Conservation (phyloP, 1,284 basidiomycete species). For the Leccinum insolens region DNA sequence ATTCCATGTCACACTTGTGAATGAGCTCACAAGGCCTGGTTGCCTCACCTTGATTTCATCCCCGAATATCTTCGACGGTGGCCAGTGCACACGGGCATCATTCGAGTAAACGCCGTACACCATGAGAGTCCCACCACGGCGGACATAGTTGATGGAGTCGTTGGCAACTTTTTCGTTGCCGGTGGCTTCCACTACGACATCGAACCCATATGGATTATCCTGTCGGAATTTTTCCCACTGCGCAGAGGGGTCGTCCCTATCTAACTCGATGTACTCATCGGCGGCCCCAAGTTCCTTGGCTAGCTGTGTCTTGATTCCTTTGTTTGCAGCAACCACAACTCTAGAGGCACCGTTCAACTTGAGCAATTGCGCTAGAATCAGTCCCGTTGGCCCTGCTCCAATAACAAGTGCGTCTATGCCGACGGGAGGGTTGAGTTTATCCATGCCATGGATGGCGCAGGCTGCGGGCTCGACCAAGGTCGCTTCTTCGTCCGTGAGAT, state of each 20-base stretch:
- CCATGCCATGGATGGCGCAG: slow-evolving; percentile 85
- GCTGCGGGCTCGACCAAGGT: slow-evolving; percentile 84
- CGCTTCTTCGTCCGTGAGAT: slow-evolving; percentile 81
- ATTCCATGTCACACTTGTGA: slow-evolving; percentile 3
- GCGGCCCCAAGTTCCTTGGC: slow-evolving; percentile 75
- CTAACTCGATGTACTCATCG: slow-evolving; percentile 81
- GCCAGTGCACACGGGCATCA: slow-evolving; percentile 76
- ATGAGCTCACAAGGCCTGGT: slow-evolving; percentile 15
- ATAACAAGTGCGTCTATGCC: slow-evolving; percentile 78
- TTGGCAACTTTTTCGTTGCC: slow-evolving; percentile 79
- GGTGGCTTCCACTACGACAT: slow-evolving; percentile 85
- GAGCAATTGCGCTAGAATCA: slow-evolving; percentile 83
- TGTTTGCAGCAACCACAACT: slow-evolving; percentile 79
- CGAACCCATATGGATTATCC: slow-evolving; percentile 82
- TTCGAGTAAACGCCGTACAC: slow-evolving; percentile 73
- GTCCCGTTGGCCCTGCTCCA: slow-evolving; percentile 78
- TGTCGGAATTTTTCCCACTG: slow-evolving; percentile 78
- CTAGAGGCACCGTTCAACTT: slow-evolving; percentile 79
- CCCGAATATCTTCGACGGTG: slow-evolving; percentile 80
- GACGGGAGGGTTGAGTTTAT: slow-evolving; percentile 75
- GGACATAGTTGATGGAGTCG: slow-evolving; percentile 79
- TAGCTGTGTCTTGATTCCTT: slow-evolving; percentile 81
- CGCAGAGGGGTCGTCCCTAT: slow-evolving; percentile 64
- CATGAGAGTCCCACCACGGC: slow-evolving; percentile 73
- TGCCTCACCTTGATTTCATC: slow-evolving; percentile 73